Evolutionary conservation across 1,284 basidiomycete genomes (phyloP).

Genomic region (Caloboletus inedulis): DNA sequence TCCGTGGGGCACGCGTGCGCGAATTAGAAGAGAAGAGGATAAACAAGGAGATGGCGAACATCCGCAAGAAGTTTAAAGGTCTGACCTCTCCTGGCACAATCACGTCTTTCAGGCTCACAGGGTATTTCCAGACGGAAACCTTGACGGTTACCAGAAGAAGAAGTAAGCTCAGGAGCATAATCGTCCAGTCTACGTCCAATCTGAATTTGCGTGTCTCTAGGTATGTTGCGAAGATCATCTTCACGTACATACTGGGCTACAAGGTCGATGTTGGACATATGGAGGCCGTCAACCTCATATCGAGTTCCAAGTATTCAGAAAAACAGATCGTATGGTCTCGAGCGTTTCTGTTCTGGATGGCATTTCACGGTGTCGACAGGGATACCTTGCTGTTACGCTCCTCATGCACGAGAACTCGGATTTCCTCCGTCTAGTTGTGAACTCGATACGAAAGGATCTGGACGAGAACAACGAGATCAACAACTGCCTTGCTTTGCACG

Average conservation of each 20-base stretch:
- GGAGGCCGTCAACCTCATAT: slow-evolving; percentile 98
- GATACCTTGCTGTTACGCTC: slow-evolving; percentile 95
- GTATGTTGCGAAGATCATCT: slow-evolving; percentile 95
- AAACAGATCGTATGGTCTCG: slow-evolving; percentile 87
- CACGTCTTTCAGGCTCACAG: slow-evolving; percentile 1
- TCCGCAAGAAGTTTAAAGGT: slow-evolving; percentile 98
- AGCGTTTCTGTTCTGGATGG: neutral
- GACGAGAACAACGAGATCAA: slow-evolving; percentile 94
- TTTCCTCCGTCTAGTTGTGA: slow-evolving; percentile 92
- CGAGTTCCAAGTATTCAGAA: slow-evolving; percentile 94
- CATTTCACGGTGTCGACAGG: slow-evolving; percentile 47
- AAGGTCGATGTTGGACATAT: slow-evolving; percentile 99
- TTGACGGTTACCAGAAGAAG: slow-evolving; percentile 99
- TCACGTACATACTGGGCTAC: slow-evolving; percentile 98
- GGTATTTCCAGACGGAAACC: slow-evolving; percentile 73
- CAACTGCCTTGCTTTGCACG: slow-evolving; percentile 96
- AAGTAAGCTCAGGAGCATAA: slow-evolving; percentile 60
- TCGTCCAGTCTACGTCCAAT: slow-evolving; percentile 10
- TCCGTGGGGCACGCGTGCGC: slow-evolving; percentile 86
- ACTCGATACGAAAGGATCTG: slow-evolving; percentile 96
- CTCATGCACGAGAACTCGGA: slow-evolving; percentile 99
- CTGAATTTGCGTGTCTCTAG: slow-evolving; percentile 39
- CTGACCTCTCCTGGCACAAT: slow-evolving; percentile 12
- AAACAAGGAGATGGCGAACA: slow-evolving; percentile 99
- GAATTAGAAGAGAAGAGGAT: slow-evolving; percentile 96